Conservation (phyloP, 305 asterid species). For the Coffea humblotiana region DNA sequence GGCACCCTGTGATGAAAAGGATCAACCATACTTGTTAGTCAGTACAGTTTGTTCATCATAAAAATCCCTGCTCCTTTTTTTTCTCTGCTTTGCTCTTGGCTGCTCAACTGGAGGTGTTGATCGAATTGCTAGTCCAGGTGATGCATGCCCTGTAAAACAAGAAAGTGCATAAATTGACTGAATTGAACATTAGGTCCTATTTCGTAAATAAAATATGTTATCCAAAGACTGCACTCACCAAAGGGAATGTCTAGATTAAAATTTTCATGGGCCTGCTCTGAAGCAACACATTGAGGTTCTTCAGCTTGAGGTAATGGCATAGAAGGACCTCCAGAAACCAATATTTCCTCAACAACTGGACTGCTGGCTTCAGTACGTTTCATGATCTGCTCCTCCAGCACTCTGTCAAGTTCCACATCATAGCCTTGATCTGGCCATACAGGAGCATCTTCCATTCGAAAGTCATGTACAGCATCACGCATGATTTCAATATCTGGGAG, state of each 20-base stretch:
- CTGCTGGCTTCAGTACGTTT: constrained; percentile 40
- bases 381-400: constrained; percentile 53
- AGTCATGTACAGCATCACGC: constrained; percentile 53
- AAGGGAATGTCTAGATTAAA: constrained; percentile 33
- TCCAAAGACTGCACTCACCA: constrained; percentile 46
- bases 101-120: constrained; percentile 47
- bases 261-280: constrained; percentile 24
- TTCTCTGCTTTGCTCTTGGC: constrained; percentile 38
- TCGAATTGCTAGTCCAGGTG: constrained; percentile 49
- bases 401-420: constrained; percentile 54
- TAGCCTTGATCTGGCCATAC: constrained; percentile 39
- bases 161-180: not conserved
- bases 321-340: constrained; percentile 33
- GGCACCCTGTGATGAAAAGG: constrained; percentile 6
- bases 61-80: constrained; percentile 54
- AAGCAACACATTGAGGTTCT: constrained; percentile 37
- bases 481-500: constrained; percentile 44
- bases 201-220: not conserved
- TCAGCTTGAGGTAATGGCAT: constrained; percentile 37
- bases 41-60: constrained; percentile 52
- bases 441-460: constrained; percentile 34
- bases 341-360: constrained; percentile 38
- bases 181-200: constrained; percentile 1
- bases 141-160: constrained; percentile 38
- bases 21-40: constrained; percentile 51